These are phyloP conservation scores for Penicillium crustosum DNA, from an alignment of 2,329 filamentous ascomycete species.

Conservation along the genomic window DNA sequence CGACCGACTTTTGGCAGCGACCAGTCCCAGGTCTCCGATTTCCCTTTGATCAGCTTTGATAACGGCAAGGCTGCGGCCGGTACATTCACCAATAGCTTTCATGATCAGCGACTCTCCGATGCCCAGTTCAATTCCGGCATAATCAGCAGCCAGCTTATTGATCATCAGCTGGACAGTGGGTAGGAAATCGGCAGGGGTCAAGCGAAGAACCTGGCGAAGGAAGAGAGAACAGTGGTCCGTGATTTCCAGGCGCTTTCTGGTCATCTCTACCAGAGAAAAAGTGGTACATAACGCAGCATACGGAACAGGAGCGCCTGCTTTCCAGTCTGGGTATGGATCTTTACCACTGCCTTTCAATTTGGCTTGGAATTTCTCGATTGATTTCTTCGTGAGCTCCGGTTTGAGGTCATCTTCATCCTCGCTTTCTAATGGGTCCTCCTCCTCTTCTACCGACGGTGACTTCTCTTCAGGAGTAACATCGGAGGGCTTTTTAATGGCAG, in stretches of 20 bases:
- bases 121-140: constrained; percentile 93
- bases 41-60: constrained; percentile 97
- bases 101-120: constrained; percentile 98
- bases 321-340: constrained; percentile 95
- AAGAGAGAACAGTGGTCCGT: constrained; percentile 86
- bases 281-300: constrained; percentile 94
- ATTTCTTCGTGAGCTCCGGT: constrained; percentile 70
- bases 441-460: constrained; percentile 37
- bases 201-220: constrained; percentile 85
- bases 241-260: constrained; percentile 85
- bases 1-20: constrained; percentile 90
- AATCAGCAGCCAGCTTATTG: constrained; percentile 95
- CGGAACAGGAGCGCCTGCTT: constrained; percentile 80
- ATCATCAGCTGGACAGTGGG: constrained; percentile 93
- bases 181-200: constrained; percentile 84
- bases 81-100: constrained; percentile 96
- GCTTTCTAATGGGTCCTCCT: constrained; percentile 46
- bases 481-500: constrained; percentile 41
- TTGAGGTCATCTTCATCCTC: constrained; percentile 62
- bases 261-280: constrained; percentile 93
- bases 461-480: constrained; percentile 44
- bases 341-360: constrained; percentile 67
- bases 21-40: constrained; percentile 90
- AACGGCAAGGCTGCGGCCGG: constrained; percentile 79
- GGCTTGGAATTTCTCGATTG: constrained; percentile 75